These are phyloP conservation scores for Fraxinus cuspidata DNA, from an alignment of 257 asterid species.

Conservation along the genomic window DNA sequence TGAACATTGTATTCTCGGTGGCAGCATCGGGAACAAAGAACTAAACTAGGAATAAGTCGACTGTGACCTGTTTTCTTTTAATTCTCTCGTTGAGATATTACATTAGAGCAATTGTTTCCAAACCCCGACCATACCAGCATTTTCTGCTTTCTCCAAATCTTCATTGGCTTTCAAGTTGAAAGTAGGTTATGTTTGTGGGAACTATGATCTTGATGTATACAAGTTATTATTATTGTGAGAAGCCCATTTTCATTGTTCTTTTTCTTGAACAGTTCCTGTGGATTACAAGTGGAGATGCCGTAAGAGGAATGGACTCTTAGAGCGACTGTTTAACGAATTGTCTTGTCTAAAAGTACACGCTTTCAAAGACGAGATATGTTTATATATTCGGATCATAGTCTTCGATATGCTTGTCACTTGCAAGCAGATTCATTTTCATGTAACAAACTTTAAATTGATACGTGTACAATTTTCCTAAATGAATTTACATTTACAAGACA, in stretches of 20 bases:
- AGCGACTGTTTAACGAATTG: neutral
- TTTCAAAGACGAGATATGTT: neutral
- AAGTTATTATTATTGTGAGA: neutral
- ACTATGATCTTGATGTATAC: neutral
- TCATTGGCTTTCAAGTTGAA: neutral
- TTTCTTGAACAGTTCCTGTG: neutral
- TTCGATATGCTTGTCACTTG: too few species aligned
- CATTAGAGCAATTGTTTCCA: neutral
- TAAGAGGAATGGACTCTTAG: too few species aligned
- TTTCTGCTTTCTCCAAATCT: neutral
- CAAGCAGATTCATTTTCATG: too few species aligned
- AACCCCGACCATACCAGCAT: neutral
- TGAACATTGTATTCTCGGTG: neutral
- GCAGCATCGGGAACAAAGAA: neutral
- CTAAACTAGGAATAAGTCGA: neutral
- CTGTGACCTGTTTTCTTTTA: neutral
- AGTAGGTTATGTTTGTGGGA: neutral
- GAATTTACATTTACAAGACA: too few species aligned
- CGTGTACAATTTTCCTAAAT: too few species aligned
- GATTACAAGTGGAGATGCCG: neutral
- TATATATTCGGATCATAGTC: too few species aligned
- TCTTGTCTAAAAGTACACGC: neutral
- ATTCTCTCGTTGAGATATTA: neutral
- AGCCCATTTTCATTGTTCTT: neutral
- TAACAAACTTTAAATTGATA: too few species aligned